Conservation (phyloP, 345 rosid species). For the Kernera saxatilis region DNA sequence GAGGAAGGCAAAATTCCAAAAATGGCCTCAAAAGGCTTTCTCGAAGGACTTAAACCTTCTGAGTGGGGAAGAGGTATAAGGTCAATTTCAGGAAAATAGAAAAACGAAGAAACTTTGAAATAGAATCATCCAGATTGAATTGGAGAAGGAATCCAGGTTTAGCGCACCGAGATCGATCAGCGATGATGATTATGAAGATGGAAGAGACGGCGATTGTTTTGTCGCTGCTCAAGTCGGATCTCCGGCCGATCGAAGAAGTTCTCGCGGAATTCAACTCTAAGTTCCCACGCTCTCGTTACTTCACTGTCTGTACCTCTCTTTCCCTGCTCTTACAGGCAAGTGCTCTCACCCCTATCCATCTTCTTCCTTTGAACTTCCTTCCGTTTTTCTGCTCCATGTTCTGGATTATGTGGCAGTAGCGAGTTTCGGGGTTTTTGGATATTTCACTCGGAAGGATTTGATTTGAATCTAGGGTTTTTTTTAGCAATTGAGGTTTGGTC, state of each 20-base stretch:
- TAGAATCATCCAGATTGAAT: neutral
- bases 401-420: neutral
- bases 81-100: neutral
- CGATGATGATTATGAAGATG: slow-evolving; percentile 31
- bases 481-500: neutral
- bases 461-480: slow-evolving; percentile 16
- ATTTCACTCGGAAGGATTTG: neutral
- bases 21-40: neutral
- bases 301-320: slow-evolving; percentile 56
- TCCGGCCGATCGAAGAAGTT: slow-evolving; percentile 47
- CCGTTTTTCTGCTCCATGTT: neutral
- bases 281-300: slow-evolving; percentile 37
- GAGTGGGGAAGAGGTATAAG: neutral
- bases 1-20: neutral
- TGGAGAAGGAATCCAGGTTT: slow-evolving; percentile 19
- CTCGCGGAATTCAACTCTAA: slow-evolving; percentile 53
- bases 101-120: neutral
- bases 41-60: slow-evolving; percentile 3
- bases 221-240: slow-evolving; percentile 48
- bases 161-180: slow-evolving; percentile 17
- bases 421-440: neutral
- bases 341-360: neutral
- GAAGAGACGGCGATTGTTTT: slow-evolving; percentile 50
- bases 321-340: slow-evolving; percentile 52
- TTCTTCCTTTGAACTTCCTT: neutral